A percentile compares a stretch with the other conserved stretches of the same genome.
Conservation (phyloP, 2,329 filamentous ascomycete species). For the Balansia obtecta region DNA sequence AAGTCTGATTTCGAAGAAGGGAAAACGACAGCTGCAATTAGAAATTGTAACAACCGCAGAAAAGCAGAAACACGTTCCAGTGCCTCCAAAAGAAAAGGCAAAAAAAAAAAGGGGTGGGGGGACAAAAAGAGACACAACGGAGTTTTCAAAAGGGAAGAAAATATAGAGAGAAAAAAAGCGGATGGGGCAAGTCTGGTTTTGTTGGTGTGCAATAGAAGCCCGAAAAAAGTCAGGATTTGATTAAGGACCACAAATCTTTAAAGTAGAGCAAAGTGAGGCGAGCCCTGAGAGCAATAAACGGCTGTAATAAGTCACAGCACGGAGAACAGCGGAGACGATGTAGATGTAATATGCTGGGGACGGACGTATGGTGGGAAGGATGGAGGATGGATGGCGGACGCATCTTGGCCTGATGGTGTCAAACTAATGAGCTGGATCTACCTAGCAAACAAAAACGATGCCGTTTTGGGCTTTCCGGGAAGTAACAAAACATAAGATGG, state of each 20-base stretch:
- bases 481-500: not conserved
- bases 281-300: not conserved
- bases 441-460: constrained; percentile 4
- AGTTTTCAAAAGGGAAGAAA: no score
- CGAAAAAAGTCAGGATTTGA: not conserved
- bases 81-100: no score
- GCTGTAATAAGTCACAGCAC: not conserved
- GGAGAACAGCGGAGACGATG: no score
- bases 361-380: no score
- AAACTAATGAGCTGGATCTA: constrained; percentile 3
- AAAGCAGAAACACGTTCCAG: no score
- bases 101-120: no score
- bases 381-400: no score
- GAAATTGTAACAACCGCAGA: no score
- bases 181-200: no score
- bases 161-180: no score
- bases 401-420: constrained; percentile 4
- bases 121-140: no score
- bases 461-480: constrained; percentile 5
- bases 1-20: not conserved
- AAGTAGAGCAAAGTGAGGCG: not conserved
- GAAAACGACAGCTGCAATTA: not conserved
- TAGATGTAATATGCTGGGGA: no score
- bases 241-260: not conserved
- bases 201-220: not conserved